Conservation (phyloP, 345 rosid species). For the Murraya koenigii region DNA sequence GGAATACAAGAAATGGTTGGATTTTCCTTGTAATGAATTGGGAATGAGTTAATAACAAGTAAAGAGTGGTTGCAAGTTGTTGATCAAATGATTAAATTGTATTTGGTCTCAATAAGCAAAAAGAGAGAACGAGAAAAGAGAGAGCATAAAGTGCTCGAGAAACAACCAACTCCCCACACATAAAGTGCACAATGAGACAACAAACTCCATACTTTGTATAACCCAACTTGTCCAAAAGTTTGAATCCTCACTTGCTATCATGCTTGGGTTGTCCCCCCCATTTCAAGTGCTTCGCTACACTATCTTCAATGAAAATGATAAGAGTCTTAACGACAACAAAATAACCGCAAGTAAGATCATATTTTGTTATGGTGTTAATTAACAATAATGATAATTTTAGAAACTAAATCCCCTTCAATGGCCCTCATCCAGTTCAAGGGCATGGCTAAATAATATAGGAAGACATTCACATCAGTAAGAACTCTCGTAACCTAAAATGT, state of each 20-base stretch:
- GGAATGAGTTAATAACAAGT: conserved; percentile 13
- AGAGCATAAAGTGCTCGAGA: not conserved
- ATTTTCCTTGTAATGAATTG: not conserved
- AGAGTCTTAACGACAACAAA: too few species aligned
- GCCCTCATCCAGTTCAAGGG: too few species aligned
- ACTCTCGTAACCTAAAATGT: too few species aligned
- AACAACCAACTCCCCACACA: conserved; percentile 21
- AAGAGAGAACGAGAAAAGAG: not conserved
- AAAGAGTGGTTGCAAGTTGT: conserved; percentile 33
- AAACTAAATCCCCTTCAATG: too few species aligned
- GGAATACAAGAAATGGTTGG: not conserved
- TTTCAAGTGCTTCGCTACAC: not conserved
- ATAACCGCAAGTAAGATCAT: too few species aligned
- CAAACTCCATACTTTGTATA: not conserved
- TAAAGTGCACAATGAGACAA: conserved; percentile 26
- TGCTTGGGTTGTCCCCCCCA: not conserved
- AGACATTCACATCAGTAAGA: too few species aligned
- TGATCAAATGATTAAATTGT: not conserved
- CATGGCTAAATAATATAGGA: too few species aligned
- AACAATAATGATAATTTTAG: too few species aligned
- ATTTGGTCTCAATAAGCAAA: not conserved
- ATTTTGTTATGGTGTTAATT: too few species aligned
- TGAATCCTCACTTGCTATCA: not conserved
- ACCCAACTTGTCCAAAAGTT: not conserved
- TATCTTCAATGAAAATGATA: too few species aligned